Percentiles rank a stretch among this genome's conserved stretches.
phyloP scores from a whole-genome alignment of 2,329 filamentous ascomycete species.

The Colletotrichum spinosum region DNA sequence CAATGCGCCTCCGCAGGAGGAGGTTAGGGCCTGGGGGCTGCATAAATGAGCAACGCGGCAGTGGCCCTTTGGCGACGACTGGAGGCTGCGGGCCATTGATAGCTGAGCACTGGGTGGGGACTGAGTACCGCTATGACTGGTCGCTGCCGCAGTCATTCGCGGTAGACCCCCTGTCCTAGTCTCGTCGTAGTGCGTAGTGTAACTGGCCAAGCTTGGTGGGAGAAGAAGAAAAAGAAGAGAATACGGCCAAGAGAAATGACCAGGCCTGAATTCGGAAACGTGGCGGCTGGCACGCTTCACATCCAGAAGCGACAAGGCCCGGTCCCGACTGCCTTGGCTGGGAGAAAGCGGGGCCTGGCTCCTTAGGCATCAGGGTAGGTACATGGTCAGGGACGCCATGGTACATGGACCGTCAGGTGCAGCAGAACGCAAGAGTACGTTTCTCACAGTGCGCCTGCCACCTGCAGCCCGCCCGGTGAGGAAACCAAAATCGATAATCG shows the following conservation, averaged over 20 bases:
- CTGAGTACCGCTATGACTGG: slow-evolving; percentile 27
- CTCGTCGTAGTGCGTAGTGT: background rate
- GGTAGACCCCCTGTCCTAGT: background rate
- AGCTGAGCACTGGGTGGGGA: slow-evolving; percentile 29
- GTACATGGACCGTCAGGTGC: too few relatives aligned
- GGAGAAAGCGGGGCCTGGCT: slow-evolving; percentile 2
- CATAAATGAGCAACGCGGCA: slow-evolving; percentile 34
- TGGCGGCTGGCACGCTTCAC: slow-evolving; percentile 34
- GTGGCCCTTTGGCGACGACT: slow-evolving; percentile 17
- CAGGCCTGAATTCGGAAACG: slow-evolving; percentile 36
- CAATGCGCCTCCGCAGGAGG: slow-evolving; percentile 1
- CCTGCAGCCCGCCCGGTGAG: slow-evolving; percentile 23
- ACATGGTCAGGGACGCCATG: background rate
- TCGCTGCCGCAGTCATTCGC: slow-evolving; percentile 5
- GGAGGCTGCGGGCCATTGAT: slow-evolving; percentile 24
- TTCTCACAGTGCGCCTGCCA: slow-evolving; percentile 23
- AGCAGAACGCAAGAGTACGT: background rate
- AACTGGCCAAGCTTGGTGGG: background rate
- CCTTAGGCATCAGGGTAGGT: slow-evolving; percentile 23
- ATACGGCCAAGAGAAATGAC: slow-evolving; percentile 27
- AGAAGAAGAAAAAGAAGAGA: background rate
- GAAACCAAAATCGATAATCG: slow-evolving; percentile 10
- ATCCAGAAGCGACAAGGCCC: slow-evolving; percentile 20
- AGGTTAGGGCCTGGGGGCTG: slow-evolving; percentile 33
- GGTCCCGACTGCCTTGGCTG: slow-evolving; percentile 9